Evolutionary conservation across 1,284 basidiomycete genomes (phyloP).

Genomic region (Boletus sp.): DNA sequence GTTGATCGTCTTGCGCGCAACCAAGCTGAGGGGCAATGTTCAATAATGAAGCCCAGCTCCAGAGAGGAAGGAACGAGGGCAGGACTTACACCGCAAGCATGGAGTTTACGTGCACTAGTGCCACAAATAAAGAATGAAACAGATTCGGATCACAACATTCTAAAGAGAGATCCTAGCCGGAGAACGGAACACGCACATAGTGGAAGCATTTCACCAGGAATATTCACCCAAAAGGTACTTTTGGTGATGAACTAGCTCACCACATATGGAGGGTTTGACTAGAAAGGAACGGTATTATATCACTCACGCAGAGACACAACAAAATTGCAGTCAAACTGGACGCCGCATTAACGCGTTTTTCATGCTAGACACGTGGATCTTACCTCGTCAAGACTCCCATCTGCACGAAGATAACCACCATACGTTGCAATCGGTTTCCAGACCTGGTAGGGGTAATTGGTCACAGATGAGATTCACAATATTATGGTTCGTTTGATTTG

Average conservation of each 20-base stretch:
- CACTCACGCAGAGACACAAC: background rate
- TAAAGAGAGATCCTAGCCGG: too few relatives aligned
- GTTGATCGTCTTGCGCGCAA: background rate
- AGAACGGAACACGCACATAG: too few relatives aligned
- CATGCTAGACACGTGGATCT: background rate
- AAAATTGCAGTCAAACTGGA: background rate
- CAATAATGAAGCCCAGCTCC: background rate
- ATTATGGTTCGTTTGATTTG: background rate
- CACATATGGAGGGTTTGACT: background rate
- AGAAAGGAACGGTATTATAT: background rate
- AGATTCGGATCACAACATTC: too few relatives aligned
- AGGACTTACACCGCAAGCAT: conserved; percentile 5
- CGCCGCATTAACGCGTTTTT: background rate
- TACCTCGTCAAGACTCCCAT: conserved; percentile 4
- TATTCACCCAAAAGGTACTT: background rate
- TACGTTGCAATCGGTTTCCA: conserved; percentile 6
- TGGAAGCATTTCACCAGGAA: too few relatives aligned
- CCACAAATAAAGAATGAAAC: background rate
- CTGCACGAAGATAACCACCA: conserved; percentile 10
- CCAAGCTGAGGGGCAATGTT: background rate
- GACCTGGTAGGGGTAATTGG: background rate
- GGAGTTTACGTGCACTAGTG: background rate
- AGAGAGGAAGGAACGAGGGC: background rate
- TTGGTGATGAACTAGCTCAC: background rate
- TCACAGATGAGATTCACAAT: background rate